Evolutionary conservation across 768 basidiomycete species (phyloP), one percentile per base, ranked within the genome.

Genomic region (Rickenella mellea): DNA sequence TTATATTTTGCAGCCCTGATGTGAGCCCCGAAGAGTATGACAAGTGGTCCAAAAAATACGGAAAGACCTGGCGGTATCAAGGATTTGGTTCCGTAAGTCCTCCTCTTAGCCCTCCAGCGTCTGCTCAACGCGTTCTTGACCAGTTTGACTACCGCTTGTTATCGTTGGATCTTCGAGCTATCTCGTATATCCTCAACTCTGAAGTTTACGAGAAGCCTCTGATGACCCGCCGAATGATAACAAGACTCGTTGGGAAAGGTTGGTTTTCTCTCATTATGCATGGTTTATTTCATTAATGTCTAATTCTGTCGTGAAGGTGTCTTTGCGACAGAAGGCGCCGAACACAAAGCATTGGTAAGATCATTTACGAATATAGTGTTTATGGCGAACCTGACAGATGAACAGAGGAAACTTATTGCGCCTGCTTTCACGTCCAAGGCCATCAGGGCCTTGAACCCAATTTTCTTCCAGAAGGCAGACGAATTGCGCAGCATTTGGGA

Each of bases 121-220:
- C n/a, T 25, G 27, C 5, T 27, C 39, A 14, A 10, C 2, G 22
- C 39, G 7, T 8, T n/a, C 8, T 27, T 10, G 27, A 40, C 4
- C 43, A 76, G 71, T 67, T 72, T 45, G 76, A 78, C 48, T 69
- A 69, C 47, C 70, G 76, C 29, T 51, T 78, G 17, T 60, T 78
- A 56, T 66, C 74, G 1, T 67, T 74, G 40, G 75, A 78, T 51
- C 60, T 70, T 41, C 65, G 67, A 9, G 69, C 65, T 10, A 53
- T 74, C 8, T 57, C 67, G 5, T 70, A 76, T 54, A 56, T 78
- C 26, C 60, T 77, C 20, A 69, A 58, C 48, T 70, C 71, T 1
- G 48, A 71, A 0, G 48, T 56, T 5, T 78, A 70, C 44, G 68
- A 75, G 49, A 78, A 74, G 51, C 75, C 76, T 6, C 74, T 72